Percentiles rank a stretch among this genome's conserved stretches.
Conservation (phyloP, 345 rosid genomes). For the Cardamine chenopodiifolia region DNA sequence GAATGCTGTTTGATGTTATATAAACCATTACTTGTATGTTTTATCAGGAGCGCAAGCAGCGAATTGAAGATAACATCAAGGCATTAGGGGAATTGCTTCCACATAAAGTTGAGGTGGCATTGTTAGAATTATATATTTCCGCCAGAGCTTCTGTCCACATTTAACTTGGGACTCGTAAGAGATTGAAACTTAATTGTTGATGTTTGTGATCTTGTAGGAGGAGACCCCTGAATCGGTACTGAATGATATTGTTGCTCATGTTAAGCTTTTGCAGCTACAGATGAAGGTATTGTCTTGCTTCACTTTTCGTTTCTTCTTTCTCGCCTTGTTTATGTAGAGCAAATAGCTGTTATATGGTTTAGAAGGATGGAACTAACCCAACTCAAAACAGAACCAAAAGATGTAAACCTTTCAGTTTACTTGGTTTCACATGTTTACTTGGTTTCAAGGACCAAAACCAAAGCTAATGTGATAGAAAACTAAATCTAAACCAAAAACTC, state of each 20-base stretch:
- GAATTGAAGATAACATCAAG: slow-evolving; percentile 48
- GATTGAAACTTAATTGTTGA: neutral
- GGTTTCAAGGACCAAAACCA: neutral
- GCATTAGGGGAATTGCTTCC: slow-evolving; percentile 56
- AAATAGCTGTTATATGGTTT: neutral
- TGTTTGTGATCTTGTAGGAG: slow-evolving; percentile 40
- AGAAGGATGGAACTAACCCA: neutral
- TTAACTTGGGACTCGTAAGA: neutral
- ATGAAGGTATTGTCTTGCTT: slow-evolving; percentile 51
- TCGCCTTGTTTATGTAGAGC: neutral
- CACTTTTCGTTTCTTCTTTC: neutral
- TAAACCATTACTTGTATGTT: slow-evolving; percentile 2
- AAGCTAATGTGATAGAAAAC: neutral
- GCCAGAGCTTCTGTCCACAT: neutral
- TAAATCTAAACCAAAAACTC: neutral
- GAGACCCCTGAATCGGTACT: slow-evolving; percentile 42
- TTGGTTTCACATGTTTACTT: neutral
- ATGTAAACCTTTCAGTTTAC: neutral
- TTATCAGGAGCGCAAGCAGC: slow-evolving; percentile 49
- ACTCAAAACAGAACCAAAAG: neutral
- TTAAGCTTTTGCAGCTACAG: slow-evolving; percentile 64
- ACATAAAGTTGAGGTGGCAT: slow-evolving; percentile 46
- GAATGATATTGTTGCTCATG: slow-evolving; percentile 49
- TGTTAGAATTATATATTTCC: neutral
- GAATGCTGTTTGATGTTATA: neutral